phyloP scores from a whole-genome alignment of 2,329 filamentous ascomycete species.

The Dactylellina cionopaga region DNA sequence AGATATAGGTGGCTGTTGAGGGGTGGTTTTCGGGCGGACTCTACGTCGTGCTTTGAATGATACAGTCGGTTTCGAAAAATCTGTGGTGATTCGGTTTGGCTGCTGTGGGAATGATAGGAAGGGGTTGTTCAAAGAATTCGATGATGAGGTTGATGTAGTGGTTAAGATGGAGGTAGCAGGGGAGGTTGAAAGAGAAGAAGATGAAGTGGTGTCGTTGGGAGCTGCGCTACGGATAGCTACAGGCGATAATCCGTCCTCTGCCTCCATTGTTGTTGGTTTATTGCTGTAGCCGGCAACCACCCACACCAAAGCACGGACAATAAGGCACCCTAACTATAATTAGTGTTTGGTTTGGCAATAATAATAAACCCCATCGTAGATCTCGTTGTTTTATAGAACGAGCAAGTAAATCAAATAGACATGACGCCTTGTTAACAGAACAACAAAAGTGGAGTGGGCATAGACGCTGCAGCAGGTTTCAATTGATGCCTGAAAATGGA shows the following conservation, averaged over 20 bases:
- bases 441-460: too few relatives aligned
- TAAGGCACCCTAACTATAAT: too few relatives aligned
- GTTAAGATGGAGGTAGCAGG: conserved; percentile 5
- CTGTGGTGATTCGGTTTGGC: background rate
- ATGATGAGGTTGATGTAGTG: conserved; percentile 12
- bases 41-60: conserved; percentile 11
- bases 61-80: background rate
- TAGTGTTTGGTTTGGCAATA: too few relatives aligned
- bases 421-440: too few relatives aligned
- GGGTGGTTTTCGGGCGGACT: background rate
- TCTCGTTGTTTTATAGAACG: too few relatives aligned
- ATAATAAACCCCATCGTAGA: too few relatives aligned
- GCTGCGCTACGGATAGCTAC: too few relatives aligned
- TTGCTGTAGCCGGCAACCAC: conserved; percentile 1
- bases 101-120: background rate
- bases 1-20: background rate
- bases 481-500: too few relatives aligned
- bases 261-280: conserved; percentile 27
- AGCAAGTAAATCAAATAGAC: too few relatives aligned
- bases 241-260: too few relatives aligned
- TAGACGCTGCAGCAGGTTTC: too few relatives aligned
- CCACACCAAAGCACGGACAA: background rate
- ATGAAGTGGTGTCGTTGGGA: too few relatives aligned
- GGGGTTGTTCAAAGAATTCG: conserved; percentile 13
- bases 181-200: background rate